A percentile compares a stretch with the other conserved stretches of the same genome.
These are phyloP conservation scores for Clitopilus hobsonii DNA, from an alignment of 768 basidiomycete genomes.

Conservation along the genomic window DNA sequence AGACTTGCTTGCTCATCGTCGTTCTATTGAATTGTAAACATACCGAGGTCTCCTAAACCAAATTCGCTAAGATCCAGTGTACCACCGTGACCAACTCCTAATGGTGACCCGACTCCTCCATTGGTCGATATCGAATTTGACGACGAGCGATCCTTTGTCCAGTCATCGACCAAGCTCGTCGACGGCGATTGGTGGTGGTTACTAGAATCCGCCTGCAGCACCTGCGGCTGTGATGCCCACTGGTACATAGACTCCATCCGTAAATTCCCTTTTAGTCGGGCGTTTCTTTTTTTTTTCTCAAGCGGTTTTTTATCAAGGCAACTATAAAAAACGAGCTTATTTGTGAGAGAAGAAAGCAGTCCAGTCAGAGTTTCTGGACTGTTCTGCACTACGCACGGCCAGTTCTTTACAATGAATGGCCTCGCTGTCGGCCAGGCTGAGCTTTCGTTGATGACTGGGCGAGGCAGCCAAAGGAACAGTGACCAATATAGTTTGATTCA, in stretches of 20 bases:
- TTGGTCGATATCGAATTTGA: constrained; percentile 13
- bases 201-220: constrained; percentile 27
- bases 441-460: constrained; percentile 16
- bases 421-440: constrained; percentile 7
- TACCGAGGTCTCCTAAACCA: constrained; percentile 10
- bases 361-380: constrained; percentile 18
- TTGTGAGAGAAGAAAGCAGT: constrained; percentile 16
- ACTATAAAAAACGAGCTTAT: constrained; percentile 27
- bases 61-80: constrained; percentile 40
- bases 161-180: constrained; percentile 30
- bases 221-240: constrained; percentile 36
- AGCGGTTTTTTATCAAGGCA: constrained; percentile 13
- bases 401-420: constrained; percentile 20
- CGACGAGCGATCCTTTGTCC: constrained; percentile 39
- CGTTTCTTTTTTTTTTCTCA: constrained; percentile 22
- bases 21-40: background rate
- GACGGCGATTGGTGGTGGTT: constrained; percentile 24
- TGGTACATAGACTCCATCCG: constrained; percentile 43
- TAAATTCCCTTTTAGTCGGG: constrained; percentile 19
- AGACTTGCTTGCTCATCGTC: background rate
- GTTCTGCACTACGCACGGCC: constrained; percentile 9
- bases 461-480: background rate
- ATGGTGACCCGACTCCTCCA: constrained; percentile 15
- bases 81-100: constrained; percentile 19
- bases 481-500: constrained; percentile 23